Percentiles rank a stretch among this genome's conserved stretches.
Evolutionary conservation across 208 protist genomes (phyloP).

Genomic region (Herpetomonas tarakana): DNA sequence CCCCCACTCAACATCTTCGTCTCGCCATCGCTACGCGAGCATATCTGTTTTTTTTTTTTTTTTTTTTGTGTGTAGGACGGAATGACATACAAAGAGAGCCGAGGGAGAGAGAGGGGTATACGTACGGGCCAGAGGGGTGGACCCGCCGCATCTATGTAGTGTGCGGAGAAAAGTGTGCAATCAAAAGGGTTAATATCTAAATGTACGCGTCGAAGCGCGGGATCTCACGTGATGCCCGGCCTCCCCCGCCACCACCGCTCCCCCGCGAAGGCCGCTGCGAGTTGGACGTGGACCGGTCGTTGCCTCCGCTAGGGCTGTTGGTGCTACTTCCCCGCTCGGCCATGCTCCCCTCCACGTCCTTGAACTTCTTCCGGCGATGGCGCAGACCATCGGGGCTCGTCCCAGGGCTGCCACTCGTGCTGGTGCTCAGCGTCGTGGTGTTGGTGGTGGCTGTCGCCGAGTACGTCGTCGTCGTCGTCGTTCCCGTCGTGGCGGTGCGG

Average conservation of each 20-base stretch:
- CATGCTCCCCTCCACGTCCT: neutral
- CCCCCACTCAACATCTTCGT: too few relatives aligned
- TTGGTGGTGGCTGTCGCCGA: neutral
- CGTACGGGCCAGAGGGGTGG: too few relatives aligned
- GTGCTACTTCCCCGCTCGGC: neutral
- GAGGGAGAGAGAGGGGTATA: too few relatives aligned
- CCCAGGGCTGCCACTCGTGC: neutral
- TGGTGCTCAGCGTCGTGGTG: constrained; percentile 1
- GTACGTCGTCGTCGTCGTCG: neutral
- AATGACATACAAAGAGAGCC: too few relatives aligned
- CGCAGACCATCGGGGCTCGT: neutral
- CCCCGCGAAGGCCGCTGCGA: constrained; percentile 10
- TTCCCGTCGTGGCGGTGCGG: constrained; percentile 1
- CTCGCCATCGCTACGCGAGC: too few relatives aligned
- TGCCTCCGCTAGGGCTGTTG: neutral
- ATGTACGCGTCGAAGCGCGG: constrained; percentile 39
- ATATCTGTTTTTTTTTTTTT: too few relatives aligned
- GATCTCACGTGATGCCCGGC: constrained; percentile 4
- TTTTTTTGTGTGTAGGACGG: too few relatives aligned
- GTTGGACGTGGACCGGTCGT: constrained; percentile 10
- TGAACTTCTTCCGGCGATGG: neutral
- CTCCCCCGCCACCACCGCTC: neutral
- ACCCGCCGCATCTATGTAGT: too few relatives aligned
- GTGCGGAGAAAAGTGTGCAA: too few relatives aligned
- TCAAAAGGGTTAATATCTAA: too few relatives aligned